Conservation (phyloP, 345 rosid species). For the Aurinia saxatilis region DNA sequence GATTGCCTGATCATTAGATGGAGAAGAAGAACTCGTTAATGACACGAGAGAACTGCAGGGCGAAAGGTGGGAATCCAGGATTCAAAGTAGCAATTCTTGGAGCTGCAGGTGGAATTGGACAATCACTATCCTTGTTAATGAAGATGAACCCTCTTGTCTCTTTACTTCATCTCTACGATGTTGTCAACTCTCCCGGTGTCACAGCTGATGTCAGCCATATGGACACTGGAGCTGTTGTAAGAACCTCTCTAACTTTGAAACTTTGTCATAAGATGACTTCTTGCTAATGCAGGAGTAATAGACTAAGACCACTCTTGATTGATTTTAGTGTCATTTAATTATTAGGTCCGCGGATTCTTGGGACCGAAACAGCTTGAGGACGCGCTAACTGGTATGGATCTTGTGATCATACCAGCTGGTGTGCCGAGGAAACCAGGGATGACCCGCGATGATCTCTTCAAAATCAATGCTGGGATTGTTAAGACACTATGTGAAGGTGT, state of each 20-base stretch:
- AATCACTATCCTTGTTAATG: constrained; percentile 59
- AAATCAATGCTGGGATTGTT: constrained; percentile 88
- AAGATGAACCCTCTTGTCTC: constrained; percentile 83
- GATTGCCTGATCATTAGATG: constrained; percentile 29
- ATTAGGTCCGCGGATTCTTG: constrained; percentile 74
- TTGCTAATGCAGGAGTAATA: not conserved
- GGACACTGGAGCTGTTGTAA: constrained; percentile 89
- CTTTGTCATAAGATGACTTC: not conserved
- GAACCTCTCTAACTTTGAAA: not conserved
- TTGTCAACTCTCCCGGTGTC: constrained; percentile 76
- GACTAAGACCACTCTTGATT: constrained; percentile 5
- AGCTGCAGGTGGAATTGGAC: constrained; percentile 83
- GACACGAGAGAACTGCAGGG: constrained; percentile 47
- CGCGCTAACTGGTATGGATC: constrained; percentile 75
- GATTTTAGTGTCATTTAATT: not conserved
- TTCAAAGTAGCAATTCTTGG: constrained; percentile 78
- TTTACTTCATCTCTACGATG: constrained; percentile 75
- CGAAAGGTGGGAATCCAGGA: constrained; percentile 69
- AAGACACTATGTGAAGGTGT: constrained; percentile 72
- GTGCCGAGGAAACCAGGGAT: constrained; percentile 87
- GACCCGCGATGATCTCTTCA: constrained; percentile 86
- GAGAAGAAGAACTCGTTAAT: constrained; percentile 34
- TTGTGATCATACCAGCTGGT: constrained; percentile 87
- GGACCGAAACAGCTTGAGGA: constrained; percentile 71
- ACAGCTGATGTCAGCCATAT: constrained; percentile 86